Percentiles rank a stretch among this genome's conserved stretches.
Evolutionary conservation across 441 rosid species (phyloP).

Genomic region (Erodium moschatum): DNA sequence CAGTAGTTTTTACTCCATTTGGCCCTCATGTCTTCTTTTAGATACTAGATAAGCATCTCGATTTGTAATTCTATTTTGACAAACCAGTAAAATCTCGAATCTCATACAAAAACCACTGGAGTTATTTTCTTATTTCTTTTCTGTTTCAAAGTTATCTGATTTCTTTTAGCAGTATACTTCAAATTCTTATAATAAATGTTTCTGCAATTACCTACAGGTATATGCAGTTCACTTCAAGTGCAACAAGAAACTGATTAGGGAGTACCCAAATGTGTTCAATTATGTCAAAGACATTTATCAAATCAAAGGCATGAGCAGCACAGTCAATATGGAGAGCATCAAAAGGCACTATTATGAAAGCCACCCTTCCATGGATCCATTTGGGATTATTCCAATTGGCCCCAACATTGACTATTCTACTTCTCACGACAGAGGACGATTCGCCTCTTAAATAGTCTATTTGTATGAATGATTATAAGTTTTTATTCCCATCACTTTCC

Average conservation of each 20-base stretch:
- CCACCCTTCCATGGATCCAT: conserved; percentile 25
- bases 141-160: neutral
- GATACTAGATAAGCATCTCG: neutral
- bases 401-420: conserved; percentile 21
- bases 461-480: neutral
- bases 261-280: conserved; percentile 27
- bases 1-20: neutral
- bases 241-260: conserved; percentile 24
- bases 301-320: conserved; percentile 22
- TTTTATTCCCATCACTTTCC: neutral
- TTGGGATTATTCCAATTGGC: conserved; percentile 25
- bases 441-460: neutral
- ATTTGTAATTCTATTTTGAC: neutral
- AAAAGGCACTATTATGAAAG: conserved; percentile 24
- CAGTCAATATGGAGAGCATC: conserved; percentile 26
- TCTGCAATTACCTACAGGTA: conserved; percentile 15
- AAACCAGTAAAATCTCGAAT: neutral
- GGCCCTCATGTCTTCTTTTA: neutral
- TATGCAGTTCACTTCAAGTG: conserved; percentile 30
- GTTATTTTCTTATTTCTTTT: no score
- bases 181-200: conserved; percentile 2
- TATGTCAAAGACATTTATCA: conserved; percentile 26
- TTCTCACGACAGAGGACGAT: conserved; percentile 21
- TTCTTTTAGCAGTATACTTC: neutral
- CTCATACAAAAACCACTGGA: neutral